A percentile compares a stretch with the other conserved stretches of the same genome.
Conservation (phyloP, 805 yeast species). For the Candida qinlingensis region DNA sequence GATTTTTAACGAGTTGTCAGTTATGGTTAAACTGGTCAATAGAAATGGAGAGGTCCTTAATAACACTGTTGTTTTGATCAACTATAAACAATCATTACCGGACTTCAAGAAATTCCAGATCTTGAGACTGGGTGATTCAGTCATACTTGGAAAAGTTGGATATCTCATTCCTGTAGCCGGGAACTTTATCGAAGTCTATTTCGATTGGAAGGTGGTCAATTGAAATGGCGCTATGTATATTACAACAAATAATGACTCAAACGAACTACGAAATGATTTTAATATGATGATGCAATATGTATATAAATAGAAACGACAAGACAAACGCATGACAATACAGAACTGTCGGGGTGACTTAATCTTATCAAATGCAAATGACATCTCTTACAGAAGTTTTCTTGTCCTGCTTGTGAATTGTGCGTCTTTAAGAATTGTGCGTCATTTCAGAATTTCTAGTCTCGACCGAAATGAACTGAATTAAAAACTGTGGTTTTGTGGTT, state of each 20-base stretch:
- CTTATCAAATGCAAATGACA: no score
- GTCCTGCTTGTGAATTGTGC: no score
- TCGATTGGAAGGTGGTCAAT: background rate
- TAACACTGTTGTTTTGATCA: slow-evolving; percentile 11
- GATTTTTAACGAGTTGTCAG: background rate
- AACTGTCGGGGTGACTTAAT: no score
- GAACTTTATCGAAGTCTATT: background rate
- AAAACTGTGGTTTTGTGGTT: no score
- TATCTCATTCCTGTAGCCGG: background rate
- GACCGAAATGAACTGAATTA: no score
- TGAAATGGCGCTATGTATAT: background rate
- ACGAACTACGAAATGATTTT: background rate
- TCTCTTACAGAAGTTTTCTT: no score
- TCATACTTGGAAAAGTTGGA: slow-evolving; percentile 1
- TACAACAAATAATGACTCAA: background rate
- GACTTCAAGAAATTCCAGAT: slow-evolving; percentile 8
- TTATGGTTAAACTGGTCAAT: no score
- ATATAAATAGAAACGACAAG: no score
- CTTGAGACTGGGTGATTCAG: slow-evolving; percentile 12
- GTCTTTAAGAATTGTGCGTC: no score
- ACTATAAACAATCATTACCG: slow-evolving; percentile 13
- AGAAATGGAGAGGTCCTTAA: no score
- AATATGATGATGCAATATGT: background rate
- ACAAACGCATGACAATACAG: no score
- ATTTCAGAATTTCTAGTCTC: no score